Conservation (phyloP, 2,329 filamentous ascomycete species). For the Mycocentrospora acerina region DNA sequence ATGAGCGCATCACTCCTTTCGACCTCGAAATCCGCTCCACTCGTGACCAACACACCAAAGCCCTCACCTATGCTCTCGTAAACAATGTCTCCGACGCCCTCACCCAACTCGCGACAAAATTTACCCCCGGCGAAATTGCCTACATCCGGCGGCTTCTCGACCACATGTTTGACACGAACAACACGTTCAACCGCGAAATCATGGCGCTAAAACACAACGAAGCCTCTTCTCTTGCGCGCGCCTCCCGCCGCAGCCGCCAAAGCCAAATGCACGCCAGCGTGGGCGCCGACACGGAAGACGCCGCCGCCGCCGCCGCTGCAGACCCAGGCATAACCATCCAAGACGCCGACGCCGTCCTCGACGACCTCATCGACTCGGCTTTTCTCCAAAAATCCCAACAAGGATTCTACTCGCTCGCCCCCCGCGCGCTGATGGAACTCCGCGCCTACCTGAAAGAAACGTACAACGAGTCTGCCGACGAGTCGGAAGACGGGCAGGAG, state of each 20-base stretch:
- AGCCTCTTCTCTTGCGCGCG: constrained; percentile 67
- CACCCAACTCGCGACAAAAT: constrained; percentile 83
- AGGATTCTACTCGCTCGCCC: constrained; percentile 74
- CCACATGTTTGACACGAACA: constrained; percentile 87
- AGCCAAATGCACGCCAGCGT: constrained; percentile 24
- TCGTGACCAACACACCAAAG: constrained; percentile 65
- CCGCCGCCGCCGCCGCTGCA: constrained; percentile 44
- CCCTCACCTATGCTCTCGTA: constrained; percentile 77
- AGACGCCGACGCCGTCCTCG: constrained; percentile 74
- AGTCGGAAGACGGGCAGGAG: constrained; percentile 53
- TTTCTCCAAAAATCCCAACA: constrained; percentile 78
- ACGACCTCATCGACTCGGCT: constrained; percentile 70
- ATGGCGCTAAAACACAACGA: constrained; percentile 81
- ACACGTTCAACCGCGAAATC: constrained; percentile 75
- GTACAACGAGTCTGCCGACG: constrained; percentile 72
- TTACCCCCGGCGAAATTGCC: constrained; percentile 78
- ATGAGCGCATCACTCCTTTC: constrained; percentile 72
- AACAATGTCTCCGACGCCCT: constrained; percentile 84
- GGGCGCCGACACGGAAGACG: constrained; percentile 13
- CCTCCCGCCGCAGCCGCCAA: constrained; percentile 30
- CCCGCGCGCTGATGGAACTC: constrained; percentile 81
- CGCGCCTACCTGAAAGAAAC: constrained; percentile 80
- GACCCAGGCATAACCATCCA: constrained; percentile 64
- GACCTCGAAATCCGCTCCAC: constrained; percentile 84
- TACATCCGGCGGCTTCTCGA: constrained; percentile 88